Conservation (phyloP, 108 stramenopile genomes). For the Seminavis robusta region DNA sequence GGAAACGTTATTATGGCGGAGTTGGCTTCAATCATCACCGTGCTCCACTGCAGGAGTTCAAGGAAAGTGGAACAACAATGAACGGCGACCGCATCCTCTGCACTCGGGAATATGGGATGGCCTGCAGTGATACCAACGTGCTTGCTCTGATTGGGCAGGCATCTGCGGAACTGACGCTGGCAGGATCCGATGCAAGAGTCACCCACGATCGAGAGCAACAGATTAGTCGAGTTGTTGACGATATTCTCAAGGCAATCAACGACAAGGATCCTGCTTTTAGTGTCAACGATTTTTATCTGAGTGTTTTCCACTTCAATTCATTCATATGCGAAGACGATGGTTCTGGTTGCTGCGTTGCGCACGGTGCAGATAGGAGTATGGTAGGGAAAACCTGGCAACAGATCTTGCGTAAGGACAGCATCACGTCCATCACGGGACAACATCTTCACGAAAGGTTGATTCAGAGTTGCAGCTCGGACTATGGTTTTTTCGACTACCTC, state of each 20-base stretch:
- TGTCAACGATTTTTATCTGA: slow-evolving; percentile 2
- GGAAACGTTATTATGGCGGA: too few species aligned
- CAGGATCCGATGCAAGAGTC: background rate
- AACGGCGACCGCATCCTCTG: background rate
- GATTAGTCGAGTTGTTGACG: background rate
- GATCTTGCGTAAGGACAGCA: background rate
- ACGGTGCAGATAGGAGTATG: background rate
- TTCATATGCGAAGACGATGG: background rate
- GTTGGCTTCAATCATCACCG: slow-evolving; percentile 2
- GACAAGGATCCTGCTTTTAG: background rate
- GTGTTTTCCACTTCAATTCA: background rate
- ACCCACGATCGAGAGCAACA: background rate
- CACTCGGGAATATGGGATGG: background rate
- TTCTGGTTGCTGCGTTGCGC: background rate
- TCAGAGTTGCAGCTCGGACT: background rate
- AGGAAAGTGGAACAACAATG: background rate
- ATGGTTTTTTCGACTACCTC: background rate
- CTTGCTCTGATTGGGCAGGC: background rate
- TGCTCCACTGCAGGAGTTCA: background rate
- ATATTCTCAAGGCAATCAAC: background rate
- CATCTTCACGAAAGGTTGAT: background rate
- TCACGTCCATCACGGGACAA: background rate
- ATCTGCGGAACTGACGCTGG: background rate
- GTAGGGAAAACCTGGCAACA: background rate
- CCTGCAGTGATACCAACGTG: background rate